phyloP scores from a whole-genome alignment of 352 stramenopile genomes.

The Pythium rishiriense region DNA sequence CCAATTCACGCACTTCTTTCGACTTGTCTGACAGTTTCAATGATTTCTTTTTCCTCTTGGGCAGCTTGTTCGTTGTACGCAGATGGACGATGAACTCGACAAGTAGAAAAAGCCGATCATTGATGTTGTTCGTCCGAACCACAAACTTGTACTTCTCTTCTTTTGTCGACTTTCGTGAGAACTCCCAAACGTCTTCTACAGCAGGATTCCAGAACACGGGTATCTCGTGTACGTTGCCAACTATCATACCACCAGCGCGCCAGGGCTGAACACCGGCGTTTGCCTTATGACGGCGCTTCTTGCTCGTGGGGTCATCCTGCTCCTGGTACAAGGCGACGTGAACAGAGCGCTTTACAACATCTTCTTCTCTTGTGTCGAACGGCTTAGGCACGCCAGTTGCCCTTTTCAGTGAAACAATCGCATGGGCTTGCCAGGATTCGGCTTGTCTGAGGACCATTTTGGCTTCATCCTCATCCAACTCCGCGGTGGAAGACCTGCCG shows the following conservation, averaged over 20 bases:
- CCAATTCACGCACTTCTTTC: slow-evolving; percentile 55
- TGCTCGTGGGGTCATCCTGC: slow-evolving; percentile 30
- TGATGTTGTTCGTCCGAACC: slow-evolving; percentile 67
- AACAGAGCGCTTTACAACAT: slow-evolving; percentile 79
- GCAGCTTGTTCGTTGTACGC: slow-evolving; percentile 31
- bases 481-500: slow-evolving; percentile 3
- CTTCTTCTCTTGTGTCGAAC: slow-evolving; percentile 74
- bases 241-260: slow-evolving; percentile 12
- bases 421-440: slow-evolving; percentile 55
- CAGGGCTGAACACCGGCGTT: neutral
- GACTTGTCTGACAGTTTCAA: slow-evolving; percentile 11
- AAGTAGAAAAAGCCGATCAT: slow-evolving; percentile 65
- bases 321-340: slow-evolving; percentile 80
- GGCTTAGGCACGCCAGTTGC: slow-evolving; percentile 70
- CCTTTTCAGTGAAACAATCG: slow-evolving; percentile 75
- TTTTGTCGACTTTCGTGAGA: slow-evolving; percentile 75
- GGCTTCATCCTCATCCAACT: slow-evolving; percentile 36
- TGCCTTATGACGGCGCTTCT: neutral
- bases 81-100: slow-evolving; percentile 79
- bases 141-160: slow-evolving; percentile 85
- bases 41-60: slow-evolving; percentile 25
- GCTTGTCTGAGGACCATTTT: slow-evolving; percentile 46
- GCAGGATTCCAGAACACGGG: slow-evolving; percentile 66
- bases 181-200: slow-evolving; percentile 83
- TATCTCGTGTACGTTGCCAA: slow-evolving; percentile 81